Evolutionary conservation across 2,329 filamentous ascomycete species (phyloP).

Genomic region (Colletotrichum sp.): DNA sequence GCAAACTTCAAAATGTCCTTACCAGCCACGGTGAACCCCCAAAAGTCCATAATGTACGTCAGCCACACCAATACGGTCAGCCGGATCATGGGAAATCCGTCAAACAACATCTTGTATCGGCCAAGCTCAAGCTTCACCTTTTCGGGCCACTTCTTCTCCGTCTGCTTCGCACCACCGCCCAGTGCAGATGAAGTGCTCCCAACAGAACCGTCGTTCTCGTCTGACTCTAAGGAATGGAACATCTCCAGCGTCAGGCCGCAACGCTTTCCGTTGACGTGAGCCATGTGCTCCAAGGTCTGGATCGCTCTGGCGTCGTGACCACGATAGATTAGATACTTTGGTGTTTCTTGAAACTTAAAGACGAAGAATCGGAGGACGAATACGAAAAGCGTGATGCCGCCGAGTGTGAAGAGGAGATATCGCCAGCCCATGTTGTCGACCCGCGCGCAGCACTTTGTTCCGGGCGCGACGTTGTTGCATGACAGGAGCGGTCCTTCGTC

Average conservation of each 20-base stretch:
- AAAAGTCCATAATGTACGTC: slow-evolving; percentile 43
- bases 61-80: slow-evolving; percentile 40
- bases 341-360: slow-evolving; percentile 63
- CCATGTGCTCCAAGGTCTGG: slow-evolving; percentile 58
- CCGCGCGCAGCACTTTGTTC: slow-evolving; percentile 33
- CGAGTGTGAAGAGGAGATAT: slow-evolving; percentile 60
- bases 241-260: slow-evolving; percentile 2
- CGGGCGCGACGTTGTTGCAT: slow-evolving; percentile 38
- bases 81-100: slow-evolving; percentile 35
- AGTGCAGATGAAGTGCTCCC: slow-evolving; percentile 16
- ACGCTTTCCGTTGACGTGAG: slow-evolving; percentile 48
- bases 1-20: neutral
- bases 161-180: slow-evolving; percentile 20
- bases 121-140: neutral
- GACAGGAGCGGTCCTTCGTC: slow-evolving; percentile 41
- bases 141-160: slow-evolving; percentile 9
- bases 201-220: slow-evolving; percentile 18
- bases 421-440: slow-evolving; percentile 63
- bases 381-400: slow-evolving; percentile 57
- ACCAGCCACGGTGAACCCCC: slow-evolving; percentile 43
- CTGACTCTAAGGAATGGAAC: slow-evolving; percentile 20
- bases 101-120: slow-evolving; percentile 38
- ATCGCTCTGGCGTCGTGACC: slow-evolving; percentile 58
- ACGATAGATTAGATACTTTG: slow-evolving; percentile 62
- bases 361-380: slow-evolving; percentile 59